Evolutionary conservation across 805 yeast species (phyloP), one percentile per base, ranked within the genome.

Genomic region (Tetrapisispora phaffii): DNA sequence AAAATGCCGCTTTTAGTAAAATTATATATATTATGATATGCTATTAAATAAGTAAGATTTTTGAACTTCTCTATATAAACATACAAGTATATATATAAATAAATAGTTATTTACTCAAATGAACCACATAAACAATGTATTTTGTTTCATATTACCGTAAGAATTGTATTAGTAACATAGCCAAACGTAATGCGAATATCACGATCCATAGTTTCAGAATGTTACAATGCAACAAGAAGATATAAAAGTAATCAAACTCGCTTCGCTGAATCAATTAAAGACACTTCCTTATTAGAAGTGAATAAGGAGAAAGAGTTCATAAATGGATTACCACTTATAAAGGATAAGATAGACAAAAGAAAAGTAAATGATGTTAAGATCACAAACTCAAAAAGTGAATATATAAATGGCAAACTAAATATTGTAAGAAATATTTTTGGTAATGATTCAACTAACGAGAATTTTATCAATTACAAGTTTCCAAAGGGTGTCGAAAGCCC

Each of bases 401-500:
- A 59, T 32, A 16, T 60, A 12, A 34, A 47, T 9, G 34, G 36
- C 15, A 60, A 62, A 46, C 34, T 56, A 2, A 47, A 47, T 1
- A 41, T 32, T 3, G 58, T 56, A 1, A 41, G 44, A 17, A 33
- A 49, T 5, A 44, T 54, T 9, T 58, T 60, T 37, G 55, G 57
- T 7, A 40, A 36, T 12, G 55, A 54, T 32, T 34, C 48, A 2
- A 29, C 38, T 3, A 34, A 53, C 34, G 45, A 52, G 6, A 52
- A 41, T 8, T 55, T 43, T 28, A 29, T 59, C 2, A 44, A 44
- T 9, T 51, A 48, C 38, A 39, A 45, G 2, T 39, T 55, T 10
- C 63, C 63, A 9, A 23, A 28, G 15, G 22, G 39, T 12, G 26
- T 50, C 23, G 39, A 49, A 8, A 50, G 43, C 13, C 66, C 63